Base-by-base conservation (phyloP, 2,329 filamentous ascomycete species). In the Pestalotiopsis sp. region DNA sequence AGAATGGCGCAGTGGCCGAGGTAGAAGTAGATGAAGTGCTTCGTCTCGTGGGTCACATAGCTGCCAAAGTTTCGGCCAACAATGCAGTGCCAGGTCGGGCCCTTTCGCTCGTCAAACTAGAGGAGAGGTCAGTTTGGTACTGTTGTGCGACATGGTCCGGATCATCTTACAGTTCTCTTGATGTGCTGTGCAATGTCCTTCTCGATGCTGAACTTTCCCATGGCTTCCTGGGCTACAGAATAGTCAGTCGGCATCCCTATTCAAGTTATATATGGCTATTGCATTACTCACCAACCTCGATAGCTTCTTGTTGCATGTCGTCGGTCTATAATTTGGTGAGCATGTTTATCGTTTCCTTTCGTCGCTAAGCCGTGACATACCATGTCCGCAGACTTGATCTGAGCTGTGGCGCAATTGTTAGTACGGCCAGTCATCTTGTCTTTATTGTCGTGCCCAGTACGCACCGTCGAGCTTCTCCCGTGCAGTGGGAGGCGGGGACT, bases 1-100 rank as follows among this genome's bases (percentile, higher is more conserved):
- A 99, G 89, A 79, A 99, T 98, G 70, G 96, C 96, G 82, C 94
- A 98, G 87, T 98, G 96, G 67, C 96, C 96, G 70, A 99, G 92
- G 85, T 99, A 99, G 86, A 99, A 99, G 86, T 99, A 99, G 81
- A 99, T 98, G 86, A 99, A 99, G 83, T 99, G 96, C 85, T 98
- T 98, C 36, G 96, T 98, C 83, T 98, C 95, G 79, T 99, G 96
- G 56, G 96, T 99, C 65, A 99, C 96, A 76, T 98, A 99, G 84
- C 95, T 98, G 75, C 96, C 96, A 84, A 99, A 99, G 87, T 99
- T 98, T 75, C 96, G 90, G 72, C 96, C 96, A 41, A 99, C 96
- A 75, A 99, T 98, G 84, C 96, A 99, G 84, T 99, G 96, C 96
- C 95, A 99, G 80, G 96, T 99, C 72, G 95, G 95, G 45, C 96